Evolutionary conservation across 1,284 basidiomycete genomes (phyloP), one percentile per base, ranked within the genome.

Genomic region (Irpex sp.): DNA sequence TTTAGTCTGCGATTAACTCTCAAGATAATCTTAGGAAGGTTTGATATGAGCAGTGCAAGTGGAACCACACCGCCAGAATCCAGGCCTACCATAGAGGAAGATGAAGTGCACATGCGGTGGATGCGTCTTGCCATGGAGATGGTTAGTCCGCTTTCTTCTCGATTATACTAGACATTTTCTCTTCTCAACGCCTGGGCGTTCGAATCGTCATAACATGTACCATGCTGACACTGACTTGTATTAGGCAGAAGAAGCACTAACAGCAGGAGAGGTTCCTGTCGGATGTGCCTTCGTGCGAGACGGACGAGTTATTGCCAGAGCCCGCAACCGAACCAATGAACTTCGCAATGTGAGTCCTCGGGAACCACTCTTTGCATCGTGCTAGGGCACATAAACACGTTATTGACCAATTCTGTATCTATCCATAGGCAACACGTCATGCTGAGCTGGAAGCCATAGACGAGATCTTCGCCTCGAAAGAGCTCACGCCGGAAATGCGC

Each of bases 381-480:
- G 5, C 26, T 64, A 51, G 51, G 21, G 31, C 15, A 44, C 1
- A 11, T 15, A 8, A 44, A 44, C 21, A 17, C 57, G 9, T 37
- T 15, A n/a, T 6, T 34, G 15, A n/a, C 11, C 7, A 8, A 17
- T 2, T n/a, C 49, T 51, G 49, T n/a, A 9, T 51, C 17, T 44
- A 52, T 8, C 19, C 57, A 48, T 69, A 97, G 96, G 96, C 96
- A 0, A 99, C 97, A 3, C 85, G 97, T 60, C 97, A 99, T 73
- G 97, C 97, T 51, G 97, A 99, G 76, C 88, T 99, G 17, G 97
- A 98, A 76, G 97, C 97, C 0, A 96, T 99, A 69, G 95, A 97
- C 74, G 82, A 85, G 69, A 95, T 99, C 66, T 80, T 98, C 11
- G 82, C 88, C 0, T 81, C 88, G 70, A 75, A 81, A 70, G 56